Conservation (phyloP, 2,329 filamentous ascomycete genomes). For the Rasamsonia emersonii region DNA sequence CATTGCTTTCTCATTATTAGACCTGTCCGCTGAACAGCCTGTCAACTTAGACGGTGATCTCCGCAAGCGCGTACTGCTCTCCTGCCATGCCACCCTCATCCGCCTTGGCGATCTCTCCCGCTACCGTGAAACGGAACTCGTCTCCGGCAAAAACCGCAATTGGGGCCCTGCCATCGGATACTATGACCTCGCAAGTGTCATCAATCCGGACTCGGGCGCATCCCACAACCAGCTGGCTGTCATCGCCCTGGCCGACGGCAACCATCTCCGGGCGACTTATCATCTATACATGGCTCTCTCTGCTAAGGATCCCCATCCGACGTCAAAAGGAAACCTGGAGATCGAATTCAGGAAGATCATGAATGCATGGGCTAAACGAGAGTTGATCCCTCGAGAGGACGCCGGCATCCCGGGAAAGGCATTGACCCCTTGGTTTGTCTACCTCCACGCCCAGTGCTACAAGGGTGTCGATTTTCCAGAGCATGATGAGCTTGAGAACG, state of each 20-base stretch:
- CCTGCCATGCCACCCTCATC: slow-evolving; percentile 75
- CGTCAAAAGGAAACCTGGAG: slow-evolving; percentile 67
- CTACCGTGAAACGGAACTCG: slow-evolving; percentile 68
- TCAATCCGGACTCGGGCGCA: slow-evolving; percentile 69
- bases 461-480: slow-evolving; percentile 65
- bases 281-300: slow-evolving; percentile 78
- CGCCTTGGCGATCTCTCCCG: slow-evolving; percentile 83
- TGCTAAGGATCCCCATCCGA: slow-evolving; percentile 63
- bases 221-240: slow-evolving; percentile 89
- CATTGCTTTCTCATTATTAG: slow-evolving; percentile 28
- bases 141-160: slow-evolving; percentile 58
- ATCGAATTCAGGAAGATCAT: slow-evolving; percentile 65
- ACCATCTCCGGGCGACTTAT: slow-evolving; percentile 79
- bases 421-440: slow-evolving; percentile 72
- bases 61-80: slow-evolving; percentile 54
- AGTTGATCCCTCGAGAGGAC: slow-evolving; percentile 42
- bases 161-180: slow-evolving; percentile 76
- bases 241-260: slow-evolving; percentile 64
- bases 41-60: slow-evolving; percentile 43
- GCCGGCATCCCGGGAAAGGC: slow-evolving; percentile 45
- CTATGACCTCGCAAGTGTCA: slow-evolving; percentile 70
- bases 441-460: slow-evolving; percentile 77
- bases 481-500: slow-evolving; percentile 73
- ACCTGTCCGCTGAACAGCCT: slow-evolving; percentile 36
- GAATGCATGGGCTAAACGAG: slow-evolving; percentile 47